phyloP scores from a whole-genome alignment of 306 rosid species.

The Vicia faba region DNA sequence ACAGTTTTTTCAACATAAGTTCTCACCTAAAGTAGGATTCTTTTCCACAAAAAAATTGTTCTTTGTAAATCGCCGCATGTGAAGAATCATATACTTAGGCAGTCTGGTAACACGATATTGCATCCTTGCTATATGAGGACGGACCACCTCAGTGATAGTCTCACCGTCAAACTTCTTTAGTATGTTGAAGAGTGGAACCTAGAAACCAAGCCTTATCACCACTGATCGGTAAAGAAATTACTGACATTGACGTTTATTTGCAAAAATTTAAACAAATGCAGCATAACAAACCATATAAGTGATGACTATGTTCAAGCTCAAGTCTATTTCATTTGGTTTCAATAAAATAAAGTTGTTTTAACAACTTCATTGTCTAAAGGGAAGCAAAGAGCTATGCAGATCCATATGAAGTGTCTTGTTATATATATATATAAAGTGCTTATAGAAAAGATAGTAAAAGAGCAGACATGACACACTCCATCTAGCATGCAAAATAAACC shows the following conservation, averaged over 20 bases:
- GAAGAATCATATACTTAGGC: constrained; percentile 82
- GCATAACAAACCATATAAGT: neutral
- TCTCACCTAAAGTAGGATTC: constrained; percentile 89
- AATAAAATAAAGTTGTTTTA: neutral
- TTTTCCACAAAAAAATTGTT: constrained; percentile 97
- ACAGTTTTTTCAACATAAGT: constrained; percentile 9
- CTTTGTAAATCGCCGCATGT: constrained; percentile 93
- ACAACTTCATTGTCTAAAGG: neutral
- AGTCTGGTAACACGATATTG: constrained; percentile 82
- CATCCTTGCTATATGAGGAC: constrained; percentile 93
- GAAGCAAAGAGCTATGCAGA: constrained; percentile 6
- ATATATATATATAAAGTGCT: neutral
- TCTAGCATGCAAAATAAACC: constrained; percentile 1
- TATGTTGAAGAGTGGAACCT: constrained; percentile 97
- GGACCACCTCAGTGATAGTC: constrained; percentile 88
- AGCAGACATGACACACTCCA: neutral
- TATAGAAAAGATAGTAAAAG: neutral
- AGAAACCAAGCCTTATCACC: constrained; percentile 39
- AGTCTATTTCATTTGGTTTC: neutral
- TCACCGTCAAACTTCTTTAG: constrained; percentile 96
- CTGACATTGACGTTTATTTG: neutral
- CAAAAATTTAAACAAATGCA: neutral
- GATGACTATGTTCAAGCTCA: neutral
- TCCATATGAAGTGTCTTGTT: neutral
- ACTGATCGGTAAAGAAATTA: neutral